Evolutionary conservation across 345 rosid species (phyloP).

Genomic region (Corchorus olitorius): DNA sequence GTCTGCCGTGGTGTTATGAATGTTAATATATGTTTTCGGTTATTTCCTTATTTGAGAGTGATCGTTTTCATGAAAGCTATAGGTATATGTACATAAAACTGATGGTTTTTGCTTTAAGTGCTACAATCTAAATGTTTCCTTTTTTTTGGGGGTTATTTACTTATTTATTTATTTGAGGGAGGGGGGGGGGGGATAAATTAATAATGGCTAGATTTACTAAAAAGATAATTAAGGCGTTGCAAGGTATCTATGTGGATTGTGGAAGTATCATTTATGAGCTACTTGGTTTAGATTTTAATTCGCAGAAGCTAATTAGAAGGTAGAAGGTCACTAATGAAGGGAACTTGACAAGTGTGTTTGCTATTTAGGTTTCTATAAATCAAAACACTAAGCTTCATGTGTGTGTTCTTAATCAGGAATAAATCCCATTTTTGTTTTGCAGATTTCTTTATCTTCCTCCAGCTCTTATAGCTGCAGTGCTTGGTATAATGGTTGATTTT

Average conservation of each 20-base stretch:
- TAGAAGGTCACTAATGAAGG: not conserved
- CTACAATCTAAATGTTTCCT: not conserved
- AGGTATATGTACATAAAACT: not conserved
- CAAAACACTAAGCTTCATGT: not conserved
- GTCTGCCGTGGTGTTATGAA: not conserved
- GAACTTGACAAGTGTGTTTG: not conserved
- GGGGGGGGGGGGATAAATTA: no score
- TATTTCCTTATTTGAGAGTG: no score
- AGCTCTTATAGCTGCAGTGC: slow-evolving; percentile 58
- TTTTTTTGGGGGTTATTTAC: no score
- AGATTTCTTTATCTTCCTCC: slow-evolving; percentile 77
- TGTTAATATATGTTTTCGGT: not conserved
- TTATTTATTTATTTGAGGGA: no score
- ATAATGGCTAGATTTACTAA: not conserved
- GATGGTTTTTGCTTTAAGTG: not conserved
- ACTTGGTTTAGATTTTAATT: not conserved
- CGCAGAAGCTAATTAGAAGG: not conserved
- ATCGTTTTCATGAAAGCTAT: not conserved
- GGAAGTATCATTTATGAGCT: not conserved
- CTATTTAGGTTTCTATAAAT: not conserved
- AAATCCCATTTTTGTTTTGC: slow-evolving; percentile 23
- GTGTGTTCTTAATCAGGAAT: not conserved
- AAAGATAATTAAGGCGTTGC: not conserved
- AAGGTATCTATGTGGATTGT: not conserved
- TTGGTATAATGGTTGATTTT: slow-evolving; percentile 72